A percentile compares a stretch with the other conserved stretches of the same genome.
Evolutionary conservation across 176 grass and related monocot species (phyloP).

Genomic region (Oryza punctata): DNA sequence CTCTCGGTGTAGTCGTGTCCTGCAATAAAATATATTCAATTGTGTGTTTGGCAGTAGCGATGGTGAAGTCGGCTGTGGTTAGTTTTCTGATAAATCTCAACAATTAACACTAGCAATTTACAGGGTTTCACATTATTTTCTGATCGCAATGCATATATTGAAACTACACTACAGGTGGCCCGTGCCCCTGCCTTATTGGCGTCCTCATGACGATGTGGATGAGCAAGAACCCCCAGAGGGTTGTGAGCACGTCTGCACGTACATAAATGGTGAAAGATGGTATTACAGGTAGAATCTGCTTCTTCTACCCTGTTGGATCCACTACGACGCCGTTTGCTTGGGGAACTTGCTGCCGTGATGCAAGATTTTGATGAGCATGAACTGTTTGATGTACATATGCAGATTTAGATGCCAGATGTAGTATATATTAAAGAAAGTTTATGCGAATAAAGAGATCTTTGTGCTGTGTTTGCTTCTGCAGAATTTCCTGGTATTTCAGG

Average conservation of each 20-base stretch:
- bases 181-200: not conserved
- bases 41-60: no score
- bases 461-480: not conserved
- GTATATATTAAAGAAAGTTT: not conserved
- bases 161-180: not conserved
- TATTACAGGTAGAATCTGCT: not conserved
- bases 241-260: not conserved
- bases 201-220: not conserved
- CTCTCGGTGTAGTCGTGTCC: no score
- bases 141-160: no score
- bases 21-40: no score
- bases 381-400: slow-evolving; percentile 24
- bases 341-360: no score
- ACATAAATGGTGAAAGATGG: not conserved
- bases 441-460: not conserved
- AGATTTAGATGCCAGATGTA: not conserved
- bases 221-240: not conserved
- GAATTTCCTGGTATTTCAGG: not conserved
- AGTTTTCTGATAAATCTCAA: not conserved
- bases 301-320: not conserved
- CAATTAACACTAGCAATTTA: no score
- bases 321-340: no score
- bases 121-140: not conserved
- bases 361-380: not conserved
- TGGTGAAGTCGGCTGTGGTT: not conserved